Base-by-base conservation (phyloP, 2,329 filamentous ascomycete genomes). In the Colletotrichum tabaci region DNA sequence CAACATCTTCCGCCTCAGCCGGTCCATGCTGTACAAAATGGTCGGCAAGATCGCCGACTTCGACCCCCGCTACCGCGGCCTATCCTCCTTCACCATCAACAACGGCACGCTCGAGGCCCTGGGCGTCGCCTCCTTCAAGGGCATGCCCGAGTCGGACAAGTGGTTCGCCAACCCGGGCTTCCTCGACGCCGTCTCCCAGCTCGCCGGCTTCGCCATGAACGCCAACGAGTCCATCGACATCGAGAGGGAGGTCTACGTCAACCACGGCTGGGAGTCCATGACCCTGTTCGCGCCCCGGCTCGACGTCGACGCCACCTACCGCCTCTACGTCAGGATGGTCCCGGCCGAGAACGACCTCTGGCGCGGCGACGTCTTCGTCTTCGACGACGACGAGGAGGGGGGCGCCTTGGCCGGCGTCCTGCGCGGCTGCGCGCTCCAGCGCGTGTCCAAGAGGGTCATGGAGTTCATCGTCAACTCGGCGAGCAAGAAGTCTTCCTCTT, bases 21-120 rank as follows among this genome's bases (percentile, higher is more conserved):
- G 92, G 38, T 91, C 92, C 40, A 90, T 94, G 83, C 91, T 92
- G 15, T 96, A 96, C 87, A 95, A 95, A 83, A 87, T 89, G 1
- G 88, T 90, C 74, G 75, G 80, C 10, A 85, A 87, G 53, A 80
- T 91, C 1, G 89, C 90, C 9, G 87, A 90, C 75, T 91, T 90
- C 74, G 82, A 84, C 10, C 79, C 78, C 9, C 82, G 83, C 47
- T 91, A 88, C 77, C 84, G 83, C 62, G 89, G 88, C 47, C 90
- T 90, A 80, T 84, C 89, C 46, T 87, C 88, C 64, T 87, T 91
- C 13, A 84, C 90, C 44, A 81, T 91, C 6, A 81, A 85, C 76
- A 87, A 84, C 74, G 75, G 77, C 40, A 79, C 80, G 15, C 80
- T 80, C 70, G 84, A 86, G 76, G 83, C 84, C 30, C 82, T 83